Conservation (phyloP, 2,329 filamentous ascomycete genomes). For the Trichoderma breve region DNA sequence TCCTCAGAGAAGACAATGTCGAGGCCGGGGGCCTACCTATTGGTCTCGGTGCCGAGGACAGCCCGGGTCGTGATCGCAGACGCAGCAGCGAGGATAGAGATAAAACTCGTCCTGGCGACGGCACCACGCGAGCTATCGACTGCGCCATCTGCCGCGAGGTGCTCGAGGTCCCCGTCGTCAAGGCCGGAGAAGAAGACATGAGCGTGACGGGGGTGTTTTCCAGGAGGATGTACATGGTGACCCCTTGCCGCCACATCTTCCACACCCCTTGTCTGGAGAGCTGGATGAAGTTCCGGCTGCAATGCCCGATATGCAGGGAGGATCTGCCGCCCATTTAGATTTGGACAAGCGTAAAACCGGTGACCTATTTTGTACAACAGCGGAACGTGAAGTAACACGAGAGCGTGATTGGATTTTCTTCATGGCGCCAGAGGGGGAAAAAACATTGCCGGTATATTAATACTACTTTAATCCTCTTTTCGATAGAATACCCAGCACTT, state of each 20-base stretch:
- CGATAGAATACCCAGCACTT: background rate
- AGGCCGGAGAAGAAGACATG: constrained; percentile 52
- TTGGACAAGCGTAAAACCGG: background rate
- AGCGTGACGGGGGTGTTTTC: constrained; percentile 70
- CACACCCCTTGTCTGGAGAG: constrained; percentile 88
- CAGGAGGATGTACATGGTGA: constrained; percentile 90
- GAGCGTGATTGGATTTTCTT: background rate
- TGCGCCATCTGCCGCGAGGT: constrained; percentile 94
- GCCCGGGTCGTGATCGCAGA: constrained; percentile 28
- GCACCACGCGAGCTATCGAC: constrained; percentile 62
- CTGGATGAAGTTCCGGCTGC: constrained; percentile 90
- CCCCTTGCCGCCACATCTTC: constrained; percentile 93
- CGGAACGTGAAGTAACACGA: background rate
- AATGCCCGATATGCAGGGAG: constrained; percentile 94
- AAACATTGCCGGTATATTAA: background rate
- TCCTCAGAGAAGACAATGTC: constrained; percentile 77
- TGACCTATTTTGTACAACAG: background rate
- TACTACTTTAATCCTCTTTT: background rate
- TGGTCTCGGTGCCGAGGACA: constrained; percentile 52
- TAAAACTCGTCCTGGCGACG: constrained; percentile 24
- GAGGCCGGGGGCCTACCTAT: constrained; percentile 80
- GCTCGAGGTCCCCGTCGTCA: constrained; percentile 82
- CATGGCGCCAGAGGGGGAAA: background rate
- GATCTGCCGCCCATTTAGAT: constrained; percentile 75
- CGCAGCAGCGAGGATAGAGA: constrained; percentile 37